Evolutionary conservation across 805 yeast species (phyloP).

Genomic region (Lipomyces yamadae): DNA sequence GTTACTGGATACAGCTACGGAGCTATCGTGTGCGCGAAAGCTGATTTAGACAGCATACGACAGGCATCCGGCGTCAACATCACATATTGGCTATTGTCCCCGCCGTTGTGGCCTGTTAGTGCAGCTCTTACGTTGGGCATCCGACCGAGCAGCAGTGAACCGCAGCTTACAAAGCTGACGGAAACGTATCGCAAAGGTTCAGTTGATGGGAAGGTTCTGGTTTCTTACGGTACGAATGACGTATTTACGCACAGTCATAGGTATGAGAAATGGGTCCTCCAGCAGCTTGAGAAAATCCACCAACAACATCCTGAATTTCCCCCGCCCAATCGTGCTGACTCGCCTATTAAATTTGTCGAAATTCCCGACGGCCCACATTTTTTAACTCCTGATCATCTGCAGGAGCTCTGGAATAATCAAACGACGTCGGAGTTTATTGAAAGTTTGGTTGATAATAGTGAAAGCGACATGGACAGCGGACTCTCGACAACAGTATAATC

Average conservation of each 20-base stretch:
- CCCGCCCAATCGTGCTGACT: not conserved
- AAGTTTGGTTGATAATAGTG: constrained; percentile 10
- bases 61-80: constrained; percentile 12
- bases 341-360: constrained; percentile 13
- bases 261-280: constrained; percentile 21
- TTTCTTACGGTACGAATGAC: constrained; percentile 29
- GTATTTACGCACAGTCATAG: constrained; percentile 19
- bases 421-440: constrained; percentile 15
- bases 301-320: not conserved
- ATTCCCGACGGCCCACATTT: constrained; percentile 24
- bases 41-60: constrained; percentile 6
- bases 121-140: constrained; percentile 19
- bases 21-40: constrained; percentile 25
- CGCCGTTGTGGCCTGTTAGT: constrained; percentile 33
- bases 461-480: constrained; percentile 4
- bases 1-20: constrained; percentile 34
- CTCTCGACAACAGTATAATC: not conserved
- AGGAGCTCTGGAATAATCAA: constrained; percentile 19
- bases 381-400: constrained; percentile 18
- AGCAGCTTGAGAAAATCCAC: constrained; percentile 9
- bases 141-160: constrained; percentile 22
- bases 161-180: constrained; percentile 18
- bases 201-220: constrained; percentile 22
- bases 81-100: constrained; percentile 26
- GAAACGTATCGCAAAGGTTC: not conserved